These are phyloP conservation scores for Liriodendron chinense DNA, from an alignment of 164 flowering plant genomes.

Conservation along the genomic window DNA sequence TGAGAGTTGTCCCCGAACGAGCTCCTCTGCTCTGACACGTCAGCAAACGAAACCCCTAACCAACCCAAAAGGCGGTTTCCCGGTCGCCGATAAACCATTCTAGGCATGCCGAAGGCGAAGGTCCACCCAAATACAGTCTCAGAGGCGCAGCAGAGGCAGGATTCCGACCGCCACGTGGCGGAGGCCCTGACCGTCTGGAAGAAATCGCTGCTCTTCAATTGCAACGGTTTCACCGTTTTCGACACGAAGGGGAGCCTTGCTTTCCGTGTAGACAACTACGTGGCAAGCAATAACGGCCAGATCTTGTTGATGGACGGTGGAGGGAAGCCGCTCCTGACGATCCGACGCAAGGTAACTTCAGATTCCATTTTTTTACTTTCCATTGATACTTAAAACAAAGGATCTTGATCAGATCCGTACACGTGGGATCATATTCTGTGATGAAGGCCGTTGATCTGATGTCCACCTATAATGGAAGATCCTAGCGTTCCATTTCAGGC, in stretches of 20 bases:
- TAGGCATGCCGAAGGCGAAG: conserved; percentile 3
- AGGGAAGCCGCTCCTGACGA: conserved; percentile 67
- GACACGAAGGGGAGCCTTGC: conserved; percentile 61
- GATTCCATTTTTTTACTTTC: not conserved
- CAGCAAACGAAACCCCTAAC: not conserved
- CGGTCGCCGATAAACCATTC: not conserved
- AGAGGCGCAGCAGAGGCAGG: not conserved
- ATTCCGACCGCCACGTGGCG: not conserved
- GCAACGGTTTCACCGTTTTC: conserved; percentile 81
- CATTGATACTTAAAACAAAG: too few relatives aligned
- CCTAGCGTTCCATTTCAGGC: too few relatives aligned
- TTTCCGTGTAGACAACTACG: conserved; percentile 76
- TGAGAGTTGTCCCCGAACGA: not conserved
- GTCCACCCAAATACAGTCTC: conserved; percentile 7
- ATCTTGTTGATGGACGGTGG: conserved; percentile 76
- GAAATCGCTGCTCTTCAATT: conserved; percentile 72
- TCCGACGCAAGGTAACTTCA: conserved; percentile 77
- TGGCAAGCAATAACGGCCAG: conserved; percentile 36
- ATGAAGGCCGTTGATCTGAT: too few relatives aligned
- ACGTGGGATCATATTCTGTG: too few relatives aligned
- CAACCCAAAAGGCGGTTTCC: not conserved
- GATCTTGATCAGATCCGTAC: too few relatives aligned
- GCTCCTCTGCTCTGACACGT: too few relatives aligned
- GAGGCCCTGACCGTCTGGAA: conserved; percentile 76
- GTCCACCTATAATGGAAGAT: too few relatives aligned